Evolutionary conservation across 768 basidiomycete genomes (phyloP), one percentile per base, ranked within the genome.

Genomic region (Auriscalpium vulgare): DNA sequence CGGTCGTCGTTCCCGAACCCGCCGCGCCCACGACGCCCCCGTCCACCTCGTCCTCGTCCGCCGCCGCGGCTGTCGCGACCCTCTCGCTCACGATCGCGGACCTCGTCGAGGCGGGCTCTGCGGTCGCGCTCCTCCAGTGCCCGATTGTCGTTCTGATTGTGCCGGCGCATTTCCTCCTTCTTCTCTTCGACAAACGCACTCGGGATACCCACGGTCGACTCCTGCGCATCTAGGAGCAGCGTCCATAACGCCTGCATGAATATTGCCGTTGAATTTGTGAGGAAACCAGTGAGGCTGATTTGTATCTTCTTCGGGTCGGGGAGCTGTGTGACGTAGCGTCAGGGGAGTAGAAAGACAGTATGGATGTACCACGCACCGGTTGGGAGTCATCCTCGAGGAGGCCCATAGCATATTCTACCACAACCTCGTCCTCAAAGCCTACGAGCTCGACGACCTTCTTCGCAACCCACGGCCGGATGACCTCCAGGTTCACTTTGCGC

Each of bases 251-350:
- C 78, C 6, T 74, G 69, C 94, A 97, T 97, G 71, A 99, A 99
- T 0, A 76, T 69, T 0, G 89, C 76, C 0, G 97, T 97, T 56
- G 91, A 83, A 60, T 85, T 83, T 4, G 90, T 89, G 56, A 99
- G 79, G 70, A 99, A 99, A 8, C 95, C 95, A 2, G 88, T 90
- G 23, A 99, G 72, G 65, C 87, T 86, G 58, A 98, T 93, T 71
- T 97, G 94, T 86, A 98, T 94, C 73, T 90, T 94, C 69, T 84
- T 85, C 5, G 94, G 91, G 70, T 98, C 95, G 10, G 92, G 91
- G 5, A 80, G 83, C 92, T 29, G 29, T 95, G 65, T 16, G 23
- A 21, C 54, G 44, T 44, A 43, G 14, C 35, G 58, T 21, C 63
- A 59, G 34, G 53, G 10, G 9, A 13, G 29, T 46, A 16, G 21